Evolutionary conservation across 306 rosid genomes (phyloP).

Genomic region (Ormosia semicastrata): DNA sequence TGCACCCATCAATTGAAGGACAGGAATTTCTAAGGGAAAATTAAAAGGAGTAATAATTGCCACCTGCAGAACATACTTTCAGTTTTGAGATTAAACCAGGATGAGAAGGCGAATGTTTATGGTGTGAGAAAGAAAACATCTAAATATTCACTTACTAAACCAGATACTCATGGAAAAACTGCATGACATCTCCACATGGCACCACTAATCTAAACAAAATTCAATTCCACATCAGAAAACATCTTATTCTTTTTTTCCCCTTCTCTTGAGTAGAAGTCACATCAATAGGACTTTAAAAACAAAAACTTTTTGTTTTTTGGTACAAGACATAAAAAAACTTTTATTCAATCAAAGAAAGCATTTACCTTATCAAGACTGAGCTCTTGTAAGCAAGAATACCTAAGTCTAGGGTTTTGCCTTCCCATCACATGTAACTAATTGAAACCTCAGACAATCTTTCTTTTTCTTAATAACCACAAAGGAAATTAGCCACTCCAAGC

Average conservation of each 20-base stretch:
- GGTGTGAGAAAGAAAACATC: not conserved
- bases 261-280: not conserved
- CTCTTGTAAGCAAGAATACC: slow-evolving; percentile 11
- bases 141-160: not conserved
- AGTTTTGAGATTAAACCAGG: slow-evolving; percentile 1
- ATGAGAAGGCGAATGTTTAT: not conserved
- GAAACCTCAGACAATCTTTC: not conserved
- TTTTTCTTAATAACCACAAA: not conserved
- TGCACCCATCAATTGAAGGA: slow-evolving; percentile 98
- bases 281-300: not conserved
- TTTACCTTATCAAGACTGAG: not conserved
- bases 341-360: not conserved
- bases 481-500: not conserved
- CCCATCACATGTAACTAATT: not conserved
- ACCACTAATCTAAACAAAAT: slow-evolving; percentile 26
- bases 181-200: not conserved
- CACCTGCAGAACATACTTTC: slow-evolving; percentile 54
- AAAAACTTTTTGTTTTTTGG: not conserved
- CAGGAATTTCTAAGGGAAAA: slow-evolving; percentile 95
- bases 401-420: not conserved
- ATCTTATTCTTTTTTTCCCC: not conserved
- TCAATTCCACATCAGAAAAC: not conserved
- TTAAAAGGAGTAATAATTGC: slow-evolving; percentile 94
- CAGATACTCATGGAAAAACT: slow-evolving; percentile 5
- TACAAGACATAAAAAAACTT: not conserved